Evolutionary conservation across 306 rosid species (phyloP).

Genomic region (Acmispon strigosus): DNA sequence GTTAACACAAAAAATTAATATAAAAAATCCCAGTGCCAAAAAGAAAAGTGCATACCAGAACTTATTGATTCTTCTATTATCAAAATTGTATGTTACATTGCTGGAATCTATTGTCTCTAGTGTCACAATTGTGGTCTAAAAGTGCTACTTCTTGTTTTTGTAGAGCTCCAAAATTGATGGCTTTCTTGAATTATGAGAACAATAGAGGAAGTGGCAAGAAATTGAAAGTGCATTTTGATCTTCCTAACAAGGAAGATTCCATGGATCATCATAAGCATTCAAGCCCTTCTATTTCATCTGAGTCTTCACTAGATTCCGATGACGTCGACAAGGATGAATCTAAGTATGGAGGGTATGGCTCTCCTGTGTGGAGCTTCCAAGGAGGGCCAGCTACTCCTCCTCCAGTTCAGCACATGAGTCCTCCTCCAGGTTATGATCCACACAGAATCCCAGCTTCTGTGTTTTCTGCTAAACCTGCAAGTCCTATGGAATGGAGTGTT

Average conservation of each 20-base stretch:
- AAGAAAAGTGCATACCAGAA: background rate
- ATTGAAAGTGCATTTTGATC: slow-evolving; percentile 34
- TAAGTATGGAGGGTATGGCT: background rate
- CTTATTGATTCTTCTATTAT: background rate
- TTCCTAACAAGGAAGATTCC: slow-evolving; percentile 4
- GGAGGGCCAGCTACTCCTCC: slow-evolving; percentile 27
- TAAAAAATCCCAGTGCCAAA: background rate
- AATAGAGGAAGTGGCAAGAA: slow-evolving; percentile 26
- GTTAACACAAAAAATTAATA: background rate
- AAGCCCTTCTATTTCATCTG: slow-evolving; percentile 20
- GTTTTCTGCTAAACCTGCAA: slow-evolving; percentile 33
- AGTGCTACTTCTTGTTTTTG: slow-evolving; percentile 1
- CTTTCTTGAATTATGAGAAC: slow-evolving; percentile 18
- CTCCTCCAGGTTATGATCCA: slow-evolving; percentile 41
- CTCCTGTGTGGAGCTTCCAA: slow-evolving; percentile 36
- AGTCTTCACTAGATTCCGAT: slow-evolving; percentile 23
- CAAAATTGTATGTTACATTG: background rate
- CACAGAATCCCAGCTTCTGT: slow-evolving; percentile 48
- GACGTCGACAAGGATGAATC: slow-evolving; percentile 2
- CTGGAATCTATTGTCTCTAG: background rate
- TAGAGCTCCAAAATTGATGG: slow-evolving; percentile 22
- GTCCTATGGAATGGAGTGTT: slow-evolving; percentile 55
- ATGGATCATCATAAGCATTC: background rate
- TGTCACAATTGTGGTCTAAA: background rate
- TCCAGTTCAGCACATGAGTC: background rate